Conservation (phyloP, 495 filamentous ascomycete species). For the Tirmania nivea region DNA sequence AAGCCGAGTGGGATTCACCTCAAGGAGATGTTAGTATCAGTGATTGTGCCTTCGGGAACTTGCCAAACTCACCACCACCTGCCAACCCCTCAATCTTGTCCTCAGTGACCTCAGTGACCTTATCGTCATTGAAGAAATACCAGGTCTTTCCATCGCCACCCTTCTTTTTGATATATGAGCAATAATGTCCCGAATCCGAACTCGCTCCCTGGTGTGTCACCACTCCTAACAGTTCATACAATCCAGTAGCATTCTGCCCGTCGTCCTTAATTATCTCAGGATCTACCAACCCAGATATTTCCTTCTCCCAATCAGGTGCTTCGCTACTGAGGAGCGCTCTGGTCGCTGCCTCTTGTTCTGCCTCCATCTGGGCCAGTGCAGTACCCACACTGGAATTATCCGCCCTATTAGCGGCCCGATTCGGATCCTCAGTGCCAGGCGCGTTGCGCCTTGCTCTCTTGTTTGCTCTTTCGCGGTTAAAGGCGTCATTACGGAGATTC, state of each 20-base stretch:
- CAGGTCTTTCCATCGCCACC: constrained; percentile 67
- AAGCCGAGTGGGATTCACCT: constrained; percentile 81
- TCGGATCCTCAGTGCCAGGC: constrained; percentile 4
- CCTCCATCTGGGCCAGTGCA: background rate
- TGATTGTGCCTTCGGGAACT: background rate
- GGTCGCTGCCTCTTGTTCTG: background rate
- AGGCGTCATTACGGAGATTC: constrained; percentile 82
- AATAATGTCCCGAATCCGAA: constrained; percentile 95
- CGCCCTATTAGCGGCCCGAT: background rate
- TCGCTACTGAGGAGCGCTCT: background rate
- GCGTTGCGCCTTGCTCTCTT: constrained; percentile 68
- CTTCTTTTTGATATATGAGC: constrained; percentile 87
- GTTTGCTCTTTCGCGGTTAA: constrained; percentile 65
- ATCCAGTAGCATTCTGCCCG: constrained; percentile 70
- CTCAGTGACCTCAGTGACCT: constrained; percentile 73
- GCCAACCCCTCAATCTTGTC: constrained; percentile 81
- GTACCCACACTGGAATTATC: background rate
- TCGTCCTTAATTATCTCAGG: constrained; percentile 49
- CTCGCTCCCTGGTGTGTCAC: constrained; percentile 96
- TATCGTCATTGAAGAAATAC: constrained; percentile 99
- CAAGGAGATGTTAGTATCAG: background rate
- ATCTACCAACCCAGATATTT: constrained; percentile 15
- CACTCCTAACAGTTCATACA: constrained; percentile 85
- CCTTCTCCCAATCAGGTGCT: background rate
- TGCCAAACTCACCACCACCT: constrained; percentile 49